Evolutionary conservation across 139 green algal genomes (phyloP).

Genomic region (Gonium pectorale): DNA sequence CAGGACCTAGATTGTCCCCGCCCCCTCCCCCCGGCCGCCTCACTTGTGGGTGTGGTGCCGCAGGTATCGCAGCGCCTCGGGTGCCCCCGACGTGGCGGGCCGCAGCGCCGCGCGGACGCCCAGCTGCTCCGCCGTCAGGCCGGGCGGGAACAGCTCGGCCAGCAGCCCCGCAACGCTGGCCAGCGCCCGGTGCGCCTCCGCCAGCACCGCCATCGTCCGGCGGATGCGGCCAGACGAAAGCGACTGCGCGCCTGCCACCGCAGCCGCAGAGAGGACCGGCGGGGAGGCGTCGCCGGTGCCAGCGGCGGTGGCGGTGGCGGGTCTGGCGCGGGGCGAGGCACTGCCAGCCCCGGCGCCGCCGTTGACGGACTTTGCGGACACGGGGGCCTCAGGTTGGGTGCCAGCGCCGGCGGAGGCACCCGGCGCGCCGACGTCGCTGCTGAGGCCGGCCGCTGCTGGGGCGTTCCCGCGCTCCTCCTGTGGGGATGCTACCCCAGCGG

Average conservation of each 20-base stretch:
- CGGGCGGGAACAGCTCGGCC: conserved; percentile 19
- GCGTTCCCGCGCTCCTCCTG: too few relatives aligned
- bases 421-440: too few relatives aligned
- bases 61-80: conserved; percentile 31
- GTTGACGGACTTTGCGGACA: too few relatives aligned
- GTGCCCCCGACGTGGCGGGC: conserved; percentile 2
- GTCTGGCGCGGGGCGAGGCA: too few relatives aligned
- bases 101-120: conserved; percentile 13
- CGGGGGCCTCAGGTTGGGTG: too few relatives aligned
- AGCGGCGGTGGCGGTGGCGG: too few relatives aligned
- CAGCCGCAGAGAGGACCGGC: background rate
- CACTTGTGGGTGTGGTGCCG: conserved; percentile 13
- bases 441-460: too few relatives aligned
- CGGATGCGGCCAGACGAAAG: background rate
- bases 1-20: background rate
- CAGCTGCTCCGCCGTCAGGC: conserved; percentile 31
- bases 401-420: too few relatives aligned
- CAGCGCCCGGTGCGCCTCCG: conserved; percentile 5
- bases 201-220: conserved; percentile 21
- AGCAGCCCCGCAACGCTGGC: conserved; percentile 4
- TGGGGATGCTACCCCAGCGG: too few relatives aligned
- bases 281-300: too few relatives aligned
- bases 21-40: background rate
- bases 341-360: too few relatives aligned
- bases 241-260: background rate